Evolutionary conservation across 768 basidiomycete species (phyloP).

Genomic region (Pleurotus pulmonarius): DNA sequence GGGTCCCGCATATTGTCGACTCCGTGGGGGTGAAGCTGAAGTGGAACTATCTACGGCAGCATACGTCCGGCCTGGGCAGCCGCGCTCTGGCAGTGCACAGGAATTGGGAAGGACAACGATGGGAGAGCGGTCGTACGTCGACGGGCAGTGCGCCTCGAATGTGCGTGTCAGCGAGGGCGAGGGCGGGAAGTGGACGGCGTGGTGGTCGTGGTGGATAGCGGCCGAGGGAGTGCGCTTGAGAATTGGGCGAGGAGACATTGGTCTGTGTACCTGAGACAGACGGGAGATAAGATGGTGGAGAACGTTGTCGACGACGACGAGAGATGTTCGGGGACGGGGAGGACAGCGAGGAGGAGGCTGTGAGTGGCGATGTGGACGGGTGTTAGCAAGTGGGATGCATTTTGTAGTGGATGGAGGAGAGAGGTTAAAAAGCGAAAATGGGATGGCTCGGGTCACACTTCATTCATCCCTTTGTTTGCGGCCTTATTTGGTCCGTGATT

Average conservation of each 20-base stretch:
- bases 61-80: constrained; percentile 72
- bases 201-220: constrained; percentile 23
- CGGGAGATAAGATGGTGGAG: background rate
- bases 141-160: constrained; percentile 49
- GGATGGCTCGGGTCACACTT: constrained; percentile 1
- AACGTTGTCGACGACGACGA: background rate
- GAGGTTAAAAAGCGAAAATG: constrained; percentile 11
- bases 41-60: constrained; percentile 35
- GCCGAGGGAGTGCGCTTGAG: constrained; percentile 44
- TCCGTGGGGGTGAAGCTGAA: constrained; percentile 10
- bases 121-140: constrained; percentile 77
- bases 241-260: constrained; percentile 50
- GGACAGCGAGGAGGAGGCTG: background rate
- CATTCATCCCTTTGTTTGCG: constrained; percentile 7
- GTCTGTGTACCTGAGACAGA: background rate
- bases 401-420: constrained; percentile 4
- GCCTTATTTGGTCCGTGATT: constrained; percentile 4
- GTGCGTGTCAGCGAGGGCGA: constrained; percentile 48
- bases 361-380: background rate
- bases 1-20: background rate
- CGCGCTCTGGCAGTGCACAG: constrained; percentile 76
- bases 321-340: constrained; percentile 4
- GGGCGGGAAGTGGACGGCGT: constrained; percentile 49
- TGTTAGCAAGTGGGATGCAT: constrained; percentile 17
- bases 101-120: constrained; percentile 69